Evolutionary conservation across 2,329 filamentous ascomycete species (phyloP).

Genomic region (Calonectria honghensis): DNA sequence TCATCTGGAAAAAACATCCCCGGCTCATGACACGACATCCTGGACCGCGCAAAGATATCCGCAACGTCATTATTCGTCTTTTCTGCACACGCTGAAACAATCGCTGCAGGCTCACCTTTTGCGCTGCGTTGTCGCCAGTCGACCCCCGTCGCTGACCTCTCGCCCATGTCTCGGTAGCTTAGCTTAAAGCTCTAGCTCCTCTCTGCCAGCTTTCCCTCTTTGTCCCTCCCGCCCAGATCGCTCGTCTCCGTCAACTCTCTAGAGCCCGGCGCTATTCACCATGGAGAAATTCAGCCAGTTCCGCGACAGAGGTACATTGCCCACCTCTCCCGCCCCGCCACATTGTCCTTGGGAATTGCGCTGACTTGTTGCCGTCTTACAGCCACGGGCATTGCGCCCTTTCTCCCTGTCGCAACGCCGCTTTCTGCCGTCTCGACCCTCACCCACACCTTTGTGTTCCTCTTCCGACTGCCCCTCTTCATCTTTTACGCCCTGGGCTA

Average conservation of each 20-base stretch:
- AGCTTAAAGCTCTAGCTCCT: constrained; percentile 36
- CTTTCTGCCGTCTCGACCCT: constrained; percentile 78
- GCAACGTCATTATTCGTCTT: constrained; percentile 21
- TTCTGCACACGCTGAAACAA: constrained; percentile 22
- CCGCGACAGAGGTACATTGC: constrained; percentile 84
- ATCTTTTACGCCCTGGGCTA: constrained; percentile 80
- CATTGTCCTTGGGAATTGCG: background rate
- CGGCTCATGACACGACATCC: constrained; percentile 30
- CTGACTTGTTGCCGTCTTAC: constrained; percentile 39
- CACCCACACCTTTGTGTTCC: constrained; percentile 83
- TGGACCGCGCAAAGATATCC: constrained; percentile 10
- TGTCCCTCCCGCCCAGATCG: constrained; percentile 28
- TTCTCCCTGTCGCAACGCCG: constrained; percentile 86
- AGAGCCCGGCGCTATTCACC: constrained; percentile 30
- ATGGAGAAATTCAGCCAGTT: constrained; percentile 99
- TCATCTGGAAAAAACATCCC: constrained; percentile 22
- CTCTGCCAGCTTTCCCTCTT: constrained; percentile 37
- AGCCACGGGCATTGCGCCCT: constrained; percentile 98
- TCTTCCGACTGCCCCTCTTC: constrained; percentile 87
- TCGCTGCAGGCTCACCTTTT: constrained; percentile 20
- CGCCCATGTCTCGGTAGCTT: constrained; percentile 52
- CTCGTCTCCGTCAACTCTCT: constrained; percentile 22
- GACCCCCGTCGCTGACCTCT: constrained; percentile 33
- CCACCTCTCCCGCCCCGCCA: constrained; percentile 20
- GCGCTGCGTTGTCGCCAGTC: constrained; percentile 19